A percentile compares a stretch with the other conserved stretches of the same genome.
Evolutionary conservation across 352 stramenopile genomes (phyloP).

Genomic region (Blastocystis sp.): DNA sequence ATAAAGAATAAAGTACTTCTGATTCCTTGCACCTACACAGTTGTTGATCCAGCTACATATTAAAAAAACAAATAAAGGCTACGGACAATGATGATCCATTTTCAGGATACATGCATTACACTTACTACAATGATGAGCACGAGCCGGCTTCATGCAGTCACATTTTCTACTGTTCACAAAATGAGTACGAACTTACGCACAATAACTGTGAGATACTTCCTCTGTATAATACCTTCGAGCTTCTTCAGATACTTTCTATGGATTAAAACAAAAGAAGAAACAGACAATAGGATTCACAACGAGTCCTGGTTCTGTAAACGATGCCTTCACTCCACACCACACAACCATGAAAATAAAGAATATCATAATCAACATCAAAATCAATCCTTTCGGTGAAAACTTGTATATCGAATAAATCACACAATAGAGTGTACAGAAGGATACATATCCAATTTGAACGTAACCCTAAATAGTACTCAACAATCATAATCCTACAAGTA

Average conservation of each 20-base stretch:
- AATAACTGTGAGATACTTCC: constrained; percentile 16
- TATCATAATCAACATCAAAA: not conserved
- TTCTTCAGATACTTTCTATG: constrained; percentile 9
- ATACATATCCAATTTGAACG: not conserved
- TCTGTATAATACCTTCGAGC: not conserved
- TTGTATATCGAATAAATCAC: constrained; percentile 22
- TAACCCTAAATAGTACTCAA: not conserved
- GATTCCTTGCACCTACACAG: constrained; percentile 57
- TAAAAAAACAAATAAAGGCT: not conserved
- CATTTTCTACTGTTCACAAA: constrained; percentile 42
- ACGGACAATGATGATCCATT: constrained; percentile 68
- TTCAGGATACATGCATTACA: constrained; percentile 60
- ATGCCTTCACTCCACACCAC: constrained; percentile 32
- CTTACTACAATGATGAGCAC: constrained; percentile 61
- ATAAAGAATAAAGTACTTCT: constrained; percentile 66
- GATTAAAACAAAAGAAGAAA: not conserved
- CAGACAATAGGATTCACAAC: not conserved
- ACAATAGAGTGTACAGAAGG: not conserved
- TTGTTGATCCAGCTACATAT: constrained; percentile 63
- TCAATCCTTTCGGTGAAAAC: not conserved
- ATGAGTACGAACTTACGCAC: not conserved
- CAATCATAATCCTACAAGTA: not conserved
- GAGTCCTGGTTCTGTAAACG: constrained; percentile 32
- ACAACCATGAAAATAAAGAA: constrained; percentile 50
- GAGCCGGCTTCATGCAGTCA: constrained; percentile 32